Conservation (phyloP, 139 green algal species). For the Chlamydomonas sphaeroides region DNA sequence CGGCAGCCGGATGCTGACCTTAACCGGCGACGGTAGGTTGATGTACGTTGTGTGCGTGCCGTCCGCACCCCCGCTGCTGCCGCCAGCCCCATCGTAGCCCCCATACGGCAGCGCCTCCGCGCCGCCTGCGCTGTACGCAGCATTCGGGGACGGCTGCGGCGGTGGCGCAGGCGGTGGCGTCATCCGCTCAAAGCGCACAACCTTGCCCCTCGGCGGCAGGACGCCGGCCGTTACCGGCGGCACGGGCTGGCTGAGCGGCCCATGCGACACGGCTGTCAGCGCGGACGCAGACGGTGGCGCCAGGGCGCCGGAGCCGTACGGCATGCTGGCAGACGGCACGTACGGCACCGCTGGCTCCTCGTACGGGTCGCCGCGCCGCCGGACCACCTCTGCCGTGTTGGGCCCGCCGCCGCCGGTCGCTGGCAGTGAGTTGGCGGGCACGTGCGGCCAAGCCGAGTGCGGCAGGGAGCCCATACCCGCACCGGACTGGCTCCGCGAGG, state of each 20-base stretch:
- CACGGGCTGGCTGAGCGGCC: too few relatives aligned
- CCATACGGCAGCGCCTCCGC: too few relatives aligned
- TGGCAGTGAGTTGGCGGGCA: conserved; percentile 7
- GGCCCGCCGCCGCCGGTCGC: neutral
- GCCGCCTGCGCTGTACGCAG: too few relatives aligned
- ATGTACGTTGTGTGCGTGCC: conserved; percentile 22
- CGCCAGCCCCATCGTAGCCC: neutral
- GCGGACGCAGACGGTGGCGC: too few relatives aligned
- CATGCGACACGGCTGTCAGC: too few relatives aligned
- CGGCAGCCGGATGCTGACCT: conserved; percentile 27
- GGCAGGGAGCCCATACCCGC: too few relatives aligned
- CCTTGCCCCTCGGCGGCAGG: neutral
- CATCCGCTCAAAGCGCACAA: conserved; percentile 40
- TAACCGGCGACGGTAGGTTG: conserved; percentile 17
- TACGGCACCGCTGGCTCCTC: neutral
- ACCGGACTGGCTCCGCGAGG: too few relatives aligned
- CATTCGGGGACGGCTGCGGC: too few relatives aligned
- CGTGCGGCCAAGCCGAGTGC: conserved; percentile 23
- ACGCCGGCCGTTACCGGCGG: too few relatives aligned
- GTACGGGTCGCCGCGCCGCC: neutral
- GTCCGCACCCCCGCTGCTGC: too few relatives aligned
- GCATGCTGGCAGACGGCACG: neutral
- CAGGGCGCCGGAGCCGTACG: too few relatives aligned
- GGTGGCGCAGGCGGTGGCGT: neutral
- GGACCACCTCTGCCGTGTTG: neutral